Evolutionary conservation across 2,329 filamentous ascomycete species (phyloP).

Genomic region (Penicillium psychrosexuale): DNA sequence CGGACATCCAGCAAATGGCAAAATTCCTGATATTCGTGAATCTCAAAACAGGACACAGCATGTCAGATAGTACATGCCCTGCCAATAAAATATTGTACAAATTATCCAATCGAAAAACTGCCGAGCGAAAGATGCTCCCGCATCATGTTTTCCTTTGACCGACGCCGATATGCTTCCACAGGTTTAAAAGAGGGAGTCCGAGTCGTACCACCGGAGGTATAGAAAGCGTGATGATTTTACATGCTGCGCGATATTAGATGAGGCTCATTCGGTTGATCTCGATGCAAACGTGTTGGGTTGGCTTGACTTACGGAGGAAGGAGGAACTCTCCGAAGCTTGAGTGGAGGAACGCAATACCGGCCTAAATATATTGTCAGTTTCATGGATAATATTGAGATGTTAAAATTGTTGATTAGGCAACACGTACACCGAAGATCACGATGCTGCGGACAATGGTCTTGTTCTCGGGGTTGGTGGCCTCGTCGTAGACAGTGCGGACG

Average conservation of each 20-base stretch:
- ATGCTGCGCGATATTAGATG: constrained; percentile 12
- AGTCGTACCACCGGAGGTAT: constrained; percentile 6
- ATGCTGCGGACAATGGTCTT: constrained; percentile 66
- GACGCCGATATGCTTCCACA: constrained; percentile 20
- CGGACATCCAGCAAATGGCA: constrained; percentile 16
- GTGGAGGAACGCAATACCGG: constrained; percentile 63
- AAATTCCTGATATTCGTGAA: constrained; percentile 24
- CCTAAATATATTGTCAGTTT: constrained; percentile 44
- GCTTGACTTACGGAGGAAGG: constrained; percentile 55
- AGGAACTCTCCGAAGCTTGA: constrained; percentile 67
- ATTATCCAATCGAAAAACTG: constrained; percentile 14
- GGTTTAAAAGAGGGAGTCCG: constrained; percentile 11
- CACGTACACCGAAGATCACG: constrained; percentile 64
- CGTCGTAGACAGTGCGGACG: constrained; percentile 58
- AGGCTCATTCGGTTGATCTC: neutral
- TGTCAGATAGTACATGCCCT: constrained; percentile 7
- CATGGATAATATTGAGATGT: neutral
- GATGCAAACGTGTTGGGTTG: constrained; percentile 20
- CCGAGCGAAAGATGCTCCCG: constrained; percentile 14
- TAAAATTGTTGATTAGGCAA: neutral
- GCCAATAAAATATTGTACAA: constrained; percentile 25
- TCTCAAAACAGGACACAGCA: constrained; percentile 6
- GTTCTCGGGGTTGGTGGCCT: constrained; percentile 66
- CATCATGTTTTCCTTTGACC: constrained; percentile 13
- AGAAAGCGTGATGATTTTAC: constrained; percentile 15